Percentiles rank a stretch among this genome's conserved stretches.
Conservation (phyloP, 805 yeast genomes). For the Kluyveromyces siamensis region DNA sequence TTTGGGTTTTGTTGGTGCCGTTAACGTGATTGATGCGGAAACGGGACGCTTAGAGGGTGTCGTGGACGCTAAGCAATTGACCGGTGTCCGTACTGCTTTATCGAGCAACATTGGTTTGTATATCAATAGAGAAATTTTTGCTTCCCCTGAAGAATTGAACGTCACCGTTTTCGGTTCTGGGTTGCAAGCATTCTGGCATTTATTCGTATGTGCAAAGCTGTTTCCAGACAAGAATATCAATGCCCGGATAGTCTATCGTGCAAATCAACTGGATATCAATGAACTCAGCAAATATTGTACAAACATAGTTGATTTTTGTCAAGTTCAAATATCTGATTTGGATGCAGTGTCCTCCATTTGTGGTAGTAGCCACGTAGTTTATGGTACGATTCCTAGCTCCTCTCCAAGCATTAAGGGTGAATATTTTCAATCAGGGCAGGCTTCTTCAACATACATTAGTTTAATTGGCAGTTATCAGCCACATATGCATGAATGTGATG, state of each 20-base stretch:
- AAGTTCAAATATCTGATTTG: slow-evolving; percentile 17
- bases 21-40: slow-evolving; percentile 39
- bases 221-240: slow-evolving; percentile 23
- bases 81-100: slow-evolving; percentile 62
- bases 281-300: slow-evolving; percentile 30
- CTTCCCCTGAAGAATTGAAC: slow-evolving; percentile 4
- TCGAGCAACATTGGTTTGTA: slow-evolving; percentile 42
- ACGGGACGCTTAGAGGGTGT: slow-evolving; percentile 46
- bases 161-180: slow-evolving; percentile 51
- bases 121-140: slow-evolving; percentile 10
- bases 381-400: slow-evolving; percentile 54
- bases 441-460: slow-evolving; percentile 32
- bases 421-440: slow-evolving; percentile 5
- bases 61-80: slow-evolving; percentile 47
- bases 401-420: slow-evolving; percentile 32
- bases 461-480: slow-evolving; percentile 60
- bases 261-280: slow-evolving; percentile 34
- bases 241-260: slow-evolving; percentile 32
- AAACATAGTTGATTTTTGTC: slow-evolving; percentile 31
- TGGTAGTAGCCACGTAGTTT: slow-evolving; percentile 38
- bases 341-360: slow-evolving; percentile 20
- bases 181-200: slow-evolving; percentile 58
- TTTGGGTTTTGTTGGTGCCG: slow-evolving; percentile 51
- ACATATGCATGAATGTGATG: slow-evolving; percentile 52
- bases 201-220: slow-evolving; percentile 10